Conservation (phyloP, 495 filamentous ascomycete species). For the Daldinia loculata region DNA sequence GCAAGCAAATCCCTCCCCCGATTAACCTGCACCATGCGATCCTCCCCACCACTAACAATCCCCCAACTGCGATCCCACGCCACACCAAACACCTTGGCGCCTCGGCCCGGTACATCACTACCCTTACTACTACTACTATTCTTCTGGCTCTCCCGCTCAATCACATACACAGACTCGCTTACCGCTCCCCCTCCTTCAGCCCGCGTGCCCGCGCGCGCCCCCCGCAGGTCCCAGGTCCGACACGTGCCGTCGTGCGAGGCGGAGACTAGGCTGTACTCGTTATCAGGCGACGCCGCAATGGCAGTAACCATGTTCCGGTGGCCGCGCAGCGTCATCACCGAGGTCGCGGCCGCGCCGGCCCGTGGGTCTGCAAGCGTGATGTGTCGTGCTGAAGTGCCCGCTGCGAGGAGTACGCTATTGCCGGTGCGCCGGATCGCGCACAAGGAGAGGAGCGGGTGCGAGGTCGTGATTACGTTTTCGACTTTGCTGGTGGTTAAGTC, state of each 20-base stretch:
- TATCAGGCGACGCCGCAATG: constrained; percentile 74
- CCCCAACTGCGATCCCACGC: constrained; percentile 85
- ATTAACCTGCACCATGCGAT: constrained; percentile 93
- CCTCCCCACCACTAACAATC: constrained; percentile 91
- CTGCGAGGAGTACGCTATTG: constrained; percentile 73
- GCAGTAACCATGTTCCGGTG: constrained; percentile 84
- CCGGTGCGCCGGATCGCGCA: constrained; percentile 66
- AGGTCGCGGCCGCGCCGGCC: constrained; percentile 71
- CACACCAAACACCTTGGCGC: constrained; percentile 89
- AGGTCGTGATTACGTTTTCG: constrained; percentile 81
- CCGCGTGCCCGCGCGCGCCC: constrained; percentile 70
- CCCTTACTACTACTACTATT: constrained; percentile 50
- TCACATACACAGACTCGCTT: constrained; percentile 80
- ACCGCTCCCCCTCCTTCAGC: constrained; percentile 68
- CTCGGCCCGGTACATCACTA: constrained; percentile 65
- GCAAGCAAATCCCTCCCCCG: constrained; percentile 58
- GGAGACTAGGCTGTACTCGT: constrained; percentile 80
- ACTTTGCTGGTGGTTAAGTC: constrained; percentile 80
- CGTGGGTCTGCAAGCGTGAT: constrained; percentile 92
- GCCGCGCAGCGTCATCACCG: constrained; percentile 86
- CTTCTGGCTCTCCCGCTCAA: constrained; percentile 72
- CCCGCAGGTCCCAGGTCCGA: constrained; percentile 90
- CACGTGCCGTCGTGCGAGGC: constrained; percentile 90
- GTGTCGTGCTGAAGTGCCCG: constrained; percentile 84
- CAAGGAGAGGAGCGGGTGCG: constrained; percentile 81